Conservation (phyloP, 2,329 filamentous ascomycete species). For the Phaeosphaeria sp. region DNA sequence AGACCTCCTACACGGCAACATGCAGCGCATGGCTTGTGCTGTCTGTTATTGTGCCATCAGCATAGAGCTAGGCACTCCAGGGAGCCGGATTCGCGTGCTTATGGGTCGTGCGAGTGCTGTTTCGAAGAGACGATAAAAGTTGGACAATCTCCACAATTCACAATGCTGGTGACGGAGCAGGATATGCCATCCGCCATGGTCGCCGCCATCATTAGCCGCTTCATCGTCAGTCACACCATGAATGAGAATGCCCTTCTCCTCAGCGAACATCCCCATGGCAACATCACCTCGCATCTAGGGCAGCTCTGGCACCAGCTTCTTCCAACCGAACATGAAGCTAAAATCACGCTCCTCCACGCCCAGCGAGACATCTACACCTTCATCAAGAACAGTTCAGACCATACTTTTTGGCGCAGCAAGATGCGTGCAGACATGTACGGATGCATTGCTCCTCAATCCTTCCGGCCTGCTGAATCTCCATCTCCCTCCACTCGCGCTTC, state of each 20-base stretch:
- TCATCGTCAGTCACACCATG: constrained; percentile 18
- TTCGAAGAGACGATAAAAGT: background rate
- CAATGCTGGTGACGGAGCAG: constrained; percentile 13
- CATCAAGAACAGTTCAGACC: constrained; percentile 14
- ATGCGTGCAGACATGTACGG: constrained; percentile 6
- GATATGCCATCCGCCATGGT: constrained; percentile 17
- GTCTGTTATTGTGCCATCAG: background rate
- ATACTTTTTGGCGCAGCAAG: constrained; percentile 17
- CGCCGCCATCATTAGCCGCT: constrained; percentile 14
- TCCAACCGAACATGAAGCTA: constrained; percentile 2
- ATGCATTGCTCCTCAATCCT: constrained; percentile 2
- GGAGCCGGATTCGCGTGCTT: background rate
- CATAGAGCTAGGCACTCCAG: background rate
- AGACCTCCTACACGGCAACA: background rate
- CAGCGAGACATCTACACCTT: constrained; percentile 20
- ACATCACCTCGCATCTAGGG: constrained; percentile 10
- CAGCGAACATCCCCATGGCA: constrained; percentile 10
- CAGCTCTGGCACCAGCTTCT: constrained; percentile 6
- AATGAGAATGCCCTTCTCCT: constrained; percentile 18
- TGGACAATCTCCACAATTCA: constrained; percentile 8
- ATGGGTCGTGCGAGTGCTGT: background rate
- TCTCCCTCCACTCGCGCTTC: constrained; percentile 2
- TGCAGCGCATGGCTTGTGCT: background rate
- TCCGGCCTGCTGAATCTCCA: constrained; percentile 4
- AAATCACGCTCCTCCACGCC: constrained; percentile 12